Evolutionary conservation across 768 basidiomycete genomes (phyloP).

Genomic region (Termitomyces sp.): DNA sequence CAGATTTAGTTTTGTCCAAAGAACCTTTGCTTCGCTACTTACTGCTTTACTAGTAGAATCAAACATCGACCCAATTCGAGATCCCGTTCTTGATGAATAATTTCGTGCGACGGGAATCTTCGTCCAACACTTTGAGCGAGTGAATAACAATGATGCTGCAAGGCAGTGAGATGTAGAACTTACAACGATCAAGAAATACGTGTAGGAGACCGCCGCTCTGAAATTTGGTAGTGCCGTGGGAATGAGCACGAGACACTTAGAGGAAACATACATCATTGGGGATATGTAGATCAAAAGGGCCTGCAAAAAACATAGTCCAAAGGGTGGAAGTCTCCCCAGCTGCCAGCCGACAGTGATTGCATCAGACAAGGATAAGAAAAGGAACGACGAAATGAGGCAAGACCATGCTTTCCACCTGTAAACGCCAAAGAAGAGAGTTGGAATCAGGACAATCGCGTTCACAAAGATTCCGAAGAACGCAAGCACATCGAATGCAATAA

Average conservation of each 20-base stretch:
- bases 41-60: no score
- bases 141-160: not conserved
- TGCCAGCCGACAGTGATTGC: not conserved
- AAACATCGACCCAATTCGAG: no score
- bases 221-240: not conserved
- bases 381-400: not conserved
- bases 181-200: not conserved
- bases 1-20: no score
- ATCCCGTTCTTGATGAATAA: not conserved
- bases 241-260: not conserved
- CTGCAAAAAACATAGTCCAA: not conserved
- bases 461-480: not conserved
- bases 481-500: not conserved
- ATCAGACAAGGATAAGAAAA: not conserved
- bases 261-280: not conserved
- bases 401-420: not conserved
- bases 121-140: not conserved
- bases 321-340: not conserved
- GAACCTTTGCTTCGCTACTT: no score
- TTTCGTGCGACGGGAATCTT: not conserved
- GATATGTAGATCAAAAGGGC: not conserved
- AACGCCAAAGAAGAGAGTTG: not conserved
- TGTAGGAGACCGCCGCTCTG: not conserved
- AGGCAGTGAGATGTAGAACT: not conserved
- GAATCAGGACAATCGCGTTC: not conserved